Base-by-base conservation (phyloP, 78 protist genomes). In the Isochrysis galbana region DNA sequence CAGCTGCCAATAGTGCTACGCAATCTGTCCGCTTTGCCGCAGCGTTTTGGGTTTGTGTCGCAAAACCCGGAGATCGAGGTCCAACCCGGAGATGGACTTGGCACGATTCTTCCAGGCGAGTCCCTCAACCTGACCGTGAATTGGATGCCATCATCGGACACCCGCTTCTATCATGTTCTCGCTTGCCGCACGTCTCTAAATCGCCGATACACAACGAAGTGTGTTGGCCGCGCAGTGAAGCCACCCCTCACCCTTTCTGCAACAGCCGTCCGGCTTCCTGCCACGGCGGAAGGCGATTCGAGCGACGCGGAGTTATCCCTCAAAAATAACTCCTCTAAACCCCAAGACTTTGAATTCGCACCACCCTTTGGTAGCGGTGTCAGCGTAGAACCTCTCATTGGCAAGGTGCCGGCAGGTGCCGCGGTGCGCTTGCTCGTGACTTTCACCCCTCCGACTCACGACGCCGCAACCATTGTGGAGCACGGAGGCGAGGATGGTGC, bases 81-180 rank as follows among this genome's bases (percentile, higher is more conserved):
- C 26, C 84, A 67, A n/a, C 92, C 92, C 0, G 83, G 83, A 29
- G 92, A 67, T 39, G 92, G 46, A n/a, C n/a, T 89, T 22, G 92
- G 84, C 44, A 41, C 92, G 7, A 0, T 89, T 17, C 84, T 89
- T 17, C 92, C 92, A 44, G 42, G 46, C 38, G 90, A 87, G 90
- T 38, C 90, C 36, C 21, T 47, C 26, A 36, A 22, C 41, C 39
- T 36, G 36, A 4, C 0, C 25, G 77, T 51, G 29, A 2, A 25
- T 39, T 87, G 46, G 48, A 22, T 47, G 29, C 90, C 90, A 5
- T 0, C 7, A 7, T 41, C 77, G 5, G 90, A n/a, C 26, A 36
- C 11, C 21, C 23, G 29, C 22, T 38, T 26, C 90, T 0, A 7
- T 26, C 5, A 0, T 34, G 5, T 7, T 21, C 77, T 87, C 39